A percentile compares a stretch with the other conserved stretches of the same genome.
Evolutionary conservation across 2,329 filamentous ascomycete species (phyloP).

Genomic region (Xylaria hypoxylon): DNA sequence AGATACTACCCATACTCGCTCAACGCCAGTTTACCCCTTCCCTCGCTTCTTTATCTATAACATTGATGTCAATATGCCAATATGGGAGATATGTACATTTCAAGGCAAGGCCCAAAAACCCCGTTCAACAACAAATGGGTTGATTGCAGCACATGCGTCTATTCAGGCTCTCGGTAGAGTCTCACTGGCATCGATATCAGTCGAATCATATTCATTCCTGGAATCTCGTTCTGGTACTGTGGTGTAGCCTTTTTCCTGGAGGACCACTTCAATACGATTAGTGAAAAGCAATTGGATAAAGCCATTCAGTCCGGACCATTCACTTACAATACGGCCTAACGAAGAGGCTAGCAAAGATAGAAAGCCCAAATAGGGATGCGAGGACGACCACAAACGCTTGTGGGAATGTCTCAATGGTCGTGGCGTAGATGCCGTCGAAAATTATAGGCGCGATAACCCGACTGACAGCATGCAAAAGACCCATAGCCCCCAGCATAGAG

Average conservation of each 20-base stretch:
- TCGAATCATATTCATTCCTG: constrained; percentile 27
- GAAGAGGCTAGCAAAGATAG: constrained; percentile 75
- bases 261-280: constrained; percentile 42
- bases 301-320: not conserved
- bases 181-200: constrained; percentile 37
- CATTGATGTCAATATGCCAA: constrained; percentile 5
- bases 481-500: constrained; percentile 87
- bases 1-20: constrained; percentile 1
- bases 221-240: constrained; percentile 40
- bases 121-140: not conserved
- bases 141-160: not conserved
- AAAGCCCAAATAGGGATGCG: constrained; percentile 71
- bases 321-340: constrained; percentile 79
- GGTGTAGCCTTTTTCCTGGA: constrained; percentile 46
- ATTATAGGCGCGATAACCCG: constrained; percentile 82
- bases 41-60: constrained; percentile 16
- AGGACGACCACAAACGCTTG: constrained; percentile 87
- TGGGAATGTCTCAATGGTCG: constrained; percentile 80
- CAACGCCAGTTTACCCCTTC: constrained; percentile 1
- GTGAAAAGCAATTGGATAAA: constrained; percentile 1
- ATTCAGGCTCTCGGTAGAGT: constrained; percentile 40
- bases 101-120: not conserved
- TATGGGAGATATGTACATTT: constrained; percentile 8
- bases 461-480: constrained; percentile 84
- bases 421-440: constrained; percentile 88